phyloP scores from a whole-genome alignment of 495 filamentous ascomycete species.

The Penicillium ucsense region DNA sequence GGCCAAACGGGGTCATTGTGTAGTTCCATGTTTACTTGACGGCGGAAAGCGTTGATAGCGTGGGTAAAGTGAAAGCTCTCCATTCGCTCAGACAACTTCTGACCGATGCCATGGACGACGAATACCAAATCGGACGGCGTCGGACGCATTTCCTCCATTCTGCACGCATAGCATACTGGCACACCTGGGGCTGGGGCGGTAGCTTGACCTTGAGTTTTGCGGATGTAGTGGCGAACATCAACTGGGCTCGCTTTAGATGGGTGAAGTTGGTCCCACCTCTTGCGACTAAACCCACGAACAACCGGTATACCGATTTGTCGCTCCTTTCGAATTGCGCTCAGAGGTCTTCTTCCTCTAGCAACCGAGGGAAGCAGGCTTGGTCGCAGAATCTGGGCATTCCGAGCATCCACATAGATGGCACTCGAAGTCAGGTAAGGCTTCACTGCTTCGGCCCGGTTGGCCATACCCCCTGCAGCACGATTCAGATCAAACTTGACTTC shows the following conservation, averaged over 20 bases:
- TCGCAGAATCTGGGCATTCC: slow-evolving; percentile 68
- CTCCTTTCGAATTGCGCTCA: slow-evolving; percentile 78
- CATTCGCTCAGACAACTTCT: slow-evolving; percentile 90
- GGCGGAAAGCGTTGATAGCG: slow-evolving; percentile 83
- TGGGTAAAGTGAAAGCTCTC: slow-evolving; percentile 97
- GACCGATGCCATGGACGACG: slow-evolving; percentile 91
- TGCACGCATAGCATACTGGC: slow-evolving; percentile 40
- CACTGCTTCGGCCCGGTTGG: slow-evolving; percentile 19
- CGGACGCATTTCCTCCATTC: slow-evolving; percentile 52
- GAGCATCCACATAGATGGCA: slow-evolving; percentile 71
- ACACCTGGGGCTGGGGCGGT: slow-evolving; percentile 17
- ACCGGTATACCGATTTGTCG: slow-evolving; percentile 75
- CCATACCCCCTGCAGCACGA: slow-evolving; percentile 32
- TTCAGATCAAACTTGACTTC: slow-evolving; percentile 20
- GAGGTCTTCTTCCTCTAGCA: slow-evolving; percentile 66
- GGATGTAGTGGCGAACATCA: slow-evolving; percentile 41
- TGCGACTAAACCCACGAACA: slow-evolving; percentile 74
- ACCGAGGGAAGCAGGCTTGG: slow-evolving; percentile 70
- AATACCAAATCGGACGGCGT: slow-evolving; percentile 79
- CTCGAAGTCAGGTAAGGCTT: slow-evolving; percentile 57
- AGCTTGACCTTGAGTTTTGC: slow-evolving; percentile 24
- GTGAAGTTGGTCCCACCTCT: slow-evolving; percentile 67
- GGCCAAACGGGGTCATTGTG: slow-evolving; percentile 61
- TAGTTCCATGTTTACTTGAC: slow-evolving; percentile 77
- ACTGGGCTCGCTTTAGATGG: slow-evolving; percentile 43